phyloP scores from a whole-genome alignment of 306 rosid genomes.

The Canavalia ensiformis region DNA sequence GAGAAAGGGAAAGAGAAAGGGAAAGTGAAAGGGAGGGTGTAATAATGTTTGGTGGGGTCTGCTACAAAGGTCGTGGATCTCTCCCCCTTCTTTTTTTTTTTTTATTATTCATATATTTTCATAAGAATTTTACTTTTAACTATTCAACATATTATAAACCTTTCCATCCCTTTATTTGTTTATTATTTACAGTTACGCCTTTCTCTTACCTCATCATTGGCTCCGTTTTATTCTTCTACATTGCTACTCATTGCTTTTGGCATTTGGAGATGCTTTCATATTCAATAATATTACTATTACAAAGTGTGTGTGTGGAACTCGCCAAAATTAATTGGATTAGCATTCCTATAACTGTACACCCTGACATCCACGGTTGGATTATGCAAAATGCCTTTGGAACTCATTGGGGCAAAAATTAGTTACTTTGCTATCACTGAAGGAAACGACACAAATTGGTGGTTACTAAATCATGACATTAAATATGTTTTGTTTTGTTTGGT shows the following conservation, averaged over 20 bases:
- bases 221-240: conserved; percentile 30
- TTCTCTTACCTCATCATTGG: conserved; percentile 35
- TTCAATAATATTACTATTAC: too few relatives aligned
- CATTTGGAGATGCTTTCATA: conserved; percentile 38
- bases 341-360: neutral
- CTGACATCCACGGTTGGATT: neutral
- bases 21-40: conserved; percentile 40
- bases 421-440: conserved; percentile 8
- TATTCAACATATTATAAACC: conserved; percentile 36
- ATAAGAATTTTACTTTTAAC: conserved; percentile 13
- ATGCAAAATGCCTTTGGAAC: neutral
- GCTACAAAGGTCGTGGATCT: conserved; percentile 67
- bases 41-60: conserved; percentile 79
- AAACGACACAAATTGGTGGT: conserved; percentile 41
- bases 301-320: too few relatives aligned
- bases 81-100: conserved; percentile 34
- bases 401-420: conserved; percentile 15
- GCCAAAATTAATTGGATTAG: too few relatives aligned
- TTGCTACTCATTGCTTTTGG: neutral
- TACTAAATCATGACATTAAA: conserved; percentile 2
- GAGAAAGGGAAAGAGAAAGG: neutral
- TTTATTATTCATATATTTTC: conserved; percentile 3
- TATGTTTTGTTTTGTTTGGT: conserved; percentile 6
- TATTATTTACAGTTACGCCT: conserved; percentile 21
- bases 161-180: neutral